Conservation (phyloP, 768 basidiomycete species). For the Leccinum sublutescens region DNA sequence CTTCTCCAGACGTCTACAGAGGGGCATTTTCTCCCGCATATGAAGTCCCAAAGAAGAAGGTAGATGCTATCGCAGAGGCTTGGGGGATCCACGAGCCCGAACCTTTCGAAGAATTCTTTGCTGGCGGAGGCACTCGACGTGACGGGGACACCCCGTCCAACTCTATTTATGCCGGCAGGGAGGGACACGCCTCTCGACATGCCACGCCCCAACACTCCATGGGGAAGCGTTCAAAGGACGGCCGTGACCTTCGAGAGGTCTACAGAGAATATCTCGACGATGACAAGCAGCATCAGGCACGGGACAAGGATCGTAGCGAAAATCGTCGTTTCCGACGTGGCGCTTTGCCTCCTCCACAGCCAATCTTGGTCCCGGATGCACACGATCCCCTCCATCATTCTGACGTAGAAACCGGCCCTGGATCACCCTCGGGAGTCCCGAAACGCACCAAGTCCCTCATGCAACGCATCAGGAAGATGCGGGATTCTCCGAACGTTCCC, state of each 20-base stretch:
- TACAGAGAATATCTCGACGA: constrained; percentile 47
- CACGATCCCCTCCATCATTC: constrained; percentile 41
- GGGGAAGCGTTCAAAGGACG: constrained; percentile 44
- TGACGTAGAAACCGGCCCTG: constrained; percentile 36
- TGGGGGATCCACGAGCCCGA: constrained; percentile 94
- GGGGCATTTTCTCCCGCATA: constrained; percentile 49
- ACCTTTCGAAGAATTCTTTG: constrained; percentile 87
- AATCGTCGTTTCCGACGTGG: constrained; percentile 46
- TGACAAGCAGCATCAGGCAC: constrained; percentile 25
- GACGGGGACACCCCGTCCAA: constrained; percentile 60
- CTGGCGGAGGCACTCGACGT: constrained; percentile 61
- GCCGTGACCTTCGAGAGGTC: constrained; percentile 49
- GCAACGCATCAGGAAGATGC: constrained; percentile 87
- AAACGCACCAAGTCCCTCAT: constrained; percentile 82
- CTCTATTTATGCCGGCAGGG: constrained; percentile 68
- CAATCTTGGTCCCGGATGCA: constrained; percentile 71
- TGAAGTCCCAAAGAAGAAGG: constrained; percentile 75
- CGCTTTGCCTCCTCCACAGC: constrained; percentile 74
- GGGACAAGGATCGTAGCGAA: constrained; percentile 37
- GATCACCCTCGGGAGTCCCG: constrained; percentile 47
- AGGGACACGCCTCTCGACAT: constrained; percentile 40
- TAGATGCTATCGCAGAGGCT: constrained; percentile 86
- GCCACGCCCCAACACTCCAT: constrained; percentile 37
- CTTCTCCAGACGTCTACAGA: constrained; percentile 41
- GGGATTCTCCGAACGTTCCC: constrained; percentile 81